phyloP scores from a whole-genome alignment of 129 eudicot species.

The Chrysanthemum lavandulifolium region DNA sequence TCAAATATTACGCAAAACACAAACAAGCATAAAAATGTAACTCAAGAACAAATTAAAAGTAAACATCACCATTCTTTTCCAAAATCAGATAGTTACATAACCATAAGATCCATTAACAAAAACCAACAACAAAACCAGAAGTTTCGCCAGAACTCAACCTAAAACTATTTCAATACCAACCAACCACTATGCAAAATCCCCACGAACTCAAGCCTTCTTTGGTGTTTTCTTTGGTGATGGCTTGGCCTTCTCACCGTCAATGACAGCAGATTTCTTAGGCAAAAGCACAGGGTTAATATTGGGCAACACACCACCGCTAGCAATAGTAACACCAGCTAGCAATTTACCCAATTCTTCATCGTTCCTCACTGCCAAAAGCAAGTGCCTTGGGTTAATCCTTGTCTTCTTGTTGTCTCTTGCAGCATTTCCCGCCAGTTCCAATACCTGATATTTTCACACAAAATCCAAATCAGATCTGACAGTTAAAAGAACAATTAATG shows the following conservation, averaged over 20 bases:
- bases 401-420: slow-evolving; percentile 23
- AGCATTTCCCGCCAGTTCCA: slow-evolving; percentile 23
- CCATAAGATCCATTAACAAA: too few species aligned
- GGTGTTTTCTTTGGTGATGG: too few species aligned
- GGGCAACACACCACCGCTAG: slow-evolving; percentile 14
- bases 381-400: slow-evolving; percentile 17
- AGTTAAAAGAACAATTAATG: not conserved
- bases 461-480: not conserved
- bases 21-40: too few species aligned
- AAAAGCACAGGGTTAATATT: slow-evolving; percentile 12
- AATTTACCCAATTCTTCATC: slow-evolving; percentile 18
- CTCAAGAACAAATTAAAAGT: too few species aligned
- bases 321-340: slow-evolving; percentile 20
- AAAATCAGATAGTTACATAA: too few species aligned
- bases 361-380: slow-evolving; percentile 12
- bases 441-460: not conserved
- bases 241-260: not conserved
- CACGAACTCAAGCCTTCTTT: too few species aligned
- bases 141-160: too few species aligned
- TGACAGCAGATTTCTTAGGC: slow-evolving; percentile 3
- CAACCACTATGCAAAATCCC: too few species aligned
- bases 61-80: too few species aligned
- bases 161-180: too few species aligned
- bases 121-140: too few species aligned
- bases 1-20: too few species aligned